Evolutionary conservation across 176 grass and related monocot genomes (phyloP), one percentile per base, ranked within the genome.

Genomic region (Triticum urartu): DNA sequence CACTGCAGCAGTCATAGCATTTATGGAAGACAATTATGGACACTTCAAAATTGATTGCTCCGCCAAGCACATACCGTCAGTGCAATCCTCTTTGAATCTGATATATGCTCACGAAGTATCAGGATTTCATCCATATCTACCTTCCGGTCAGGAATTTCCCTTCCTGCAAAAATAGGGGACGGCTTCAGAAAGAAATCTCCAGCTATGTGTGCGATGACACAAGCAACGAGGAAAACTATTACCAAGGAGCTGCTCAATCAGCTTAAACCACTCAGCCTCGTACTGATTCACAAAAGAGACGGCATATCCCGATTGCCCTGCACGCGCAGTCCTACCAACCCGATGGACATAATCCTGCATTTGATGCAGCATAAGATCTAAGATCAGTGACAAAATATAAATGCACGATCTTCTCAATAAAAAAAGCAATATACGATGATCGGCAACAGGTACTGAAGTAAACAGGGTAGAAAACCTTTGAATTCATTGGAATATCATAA

Each of bases 261-360:
- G 85, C 81, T 91, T 62, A 86, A 94, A 98, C 92, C 92, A 92
- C 85, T 92, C 79, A 25, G 83, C 88, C 75, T 94, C 97, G n/a
- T 94, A 98, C 75, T 95, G 97, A 75, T 94, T 98, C 45, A 98
- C 97, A 30, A 98, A 92, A 56, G 97, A 94, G 78, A 94, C 71
- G 20, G 97, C 97, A 38, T 92, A 86, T 63, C 97, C 97, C 87
- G 94, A 94, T 14, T 78, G 85, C 67, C 97, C 94, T 65, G 97
- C 94, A 84, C 97, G 93, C 69, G 96, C 93, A 63, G 96, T 98
- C 86, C 97, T 95, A 74, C 97, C 97, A 11, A 95, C 97, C 62
- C 92, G 91, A 95, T 98, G 97, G 64, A 98, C 84, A 82, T 98
- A 98, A 91, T 95, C 97, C 93, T 95, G 81, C 42, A 92, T 86